Base-by-base conservation (phyloP, 2,329 filamentous ascomycete genomes). In the Ophiostoma populinum region DNA sequence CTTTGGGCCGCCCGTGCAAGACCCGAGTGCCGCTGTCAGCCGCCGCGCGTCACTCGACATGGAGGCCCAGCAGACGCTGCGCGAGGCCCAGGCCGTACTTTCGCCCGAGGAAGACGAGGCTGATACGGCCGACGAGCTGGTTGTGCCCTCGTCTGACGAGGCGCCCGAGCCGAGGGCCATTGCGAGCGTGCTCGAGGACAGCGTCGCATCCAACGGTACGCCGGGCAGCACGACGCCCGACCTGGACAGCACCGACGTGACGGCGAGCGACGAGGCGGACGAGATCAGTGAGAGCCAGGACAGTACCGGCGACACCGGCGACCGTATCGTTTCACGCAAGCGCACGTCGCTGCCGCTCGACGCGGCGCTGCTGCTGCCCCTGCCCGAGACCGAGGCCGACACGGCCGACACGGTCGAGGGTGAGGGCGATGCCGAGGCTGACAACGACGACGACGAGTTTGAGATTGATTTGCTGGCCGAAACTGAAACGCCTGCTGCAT, bases 311-410 rank as follows among this genome's bases (percentile, higher is more conserved):
- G 35, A 40, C 6, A n/a, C n/a, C n/a, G n/a, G n/a, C n/a, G 16
- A 32, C 24, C 15, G 35, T 4, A 16, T 40, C 17, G 38, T 40
- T 8, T 40, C 38, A 2, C 16, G 7, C 15, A 29, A 25, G n/a
- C 35, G 31, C 1, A 16, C 35, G 7, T 34, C 38, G 2, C 10
- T 15, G 1, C 24, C 30, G 3, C 32, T 40, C 7, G 35, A 37
- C 17, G 32, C 31, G 13, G 37, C 38, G 10, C 38, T 40, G 10
- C 17, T 40, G 15, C 24, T 40, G 15, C 38, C 38, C 3, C 38
- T 40, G 6, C 35, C 38, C 2, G 38, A 40, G 4, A 33, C 32
- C 3, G 38, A 34, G 24, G 24, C 33, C 6, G 33, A 36, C 1
- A 24, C 20, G 2, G 13, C 13, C n/a, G 33, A 39, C 5, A n/a